phyloP scores from a whole-genome alignment of 768 basidiomycete genomes.

The Russula emetica region DNA sequence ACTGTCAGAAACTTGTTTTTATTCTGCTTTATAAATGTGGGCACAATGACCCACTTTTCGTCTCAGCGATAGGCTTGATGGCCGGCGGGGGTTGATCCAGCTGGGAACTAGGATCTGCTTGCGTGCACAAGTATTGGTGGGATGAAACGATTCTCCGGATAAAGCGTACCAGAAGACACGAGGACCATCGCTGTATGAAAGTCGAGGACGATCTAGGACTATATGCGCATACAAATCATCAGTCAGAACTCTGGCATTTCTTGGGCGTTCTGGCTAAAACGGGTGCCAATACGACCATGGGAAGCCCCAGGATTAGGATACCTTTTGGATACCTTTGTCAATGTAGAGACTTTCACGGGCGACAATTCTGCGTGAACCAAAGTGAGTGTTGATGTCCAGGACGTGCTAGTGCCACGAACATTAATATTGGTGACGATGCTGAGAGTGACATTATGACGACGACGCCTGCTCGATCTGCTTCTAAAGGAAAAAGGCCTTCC shows the following conservation, averaged over 20 bases:
- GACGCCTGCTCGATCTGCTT: neutral
- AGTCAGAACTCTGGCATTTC: neutral
- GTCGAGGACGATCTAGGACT: neutral
- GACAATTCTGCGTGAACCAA: neutral
- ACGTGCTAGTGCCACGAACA: neutral
- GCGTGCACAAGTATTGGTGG: neutral
- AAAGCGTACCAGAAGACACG: conserved; percentile 9
- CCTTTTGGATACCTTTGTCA: too few species aligned
- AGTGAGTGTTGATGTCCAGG: neutral
- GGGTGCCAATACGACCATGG: too few species aligned
- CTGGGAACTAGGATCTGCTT: neutral
- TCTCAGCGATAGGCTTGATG: too few species aligned
- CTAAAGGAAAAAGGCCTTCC: neutral
- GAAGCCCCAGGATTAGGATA: too few species aligned
- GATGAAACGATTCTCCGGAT: neutral
- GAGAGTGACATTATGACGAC: neutral
- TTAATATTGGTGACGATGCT: neutral
- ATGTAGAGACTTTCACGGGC: too few species aligned
- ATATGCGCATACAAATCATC: neutral
- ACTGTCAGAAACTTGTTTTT: too few species aligned
- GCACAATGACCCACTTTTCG: too few species aligned
- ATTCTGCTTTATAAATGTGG: too few species aligned
- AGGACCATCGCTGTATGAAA: neutral
- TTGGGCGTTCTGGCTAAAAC: neutral
- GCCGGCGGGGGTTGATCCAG: neutral